Base-by-base conservation (phyloP, 2,329 filamentous ascomycete species). In the Trichoderma breve region DNA sequence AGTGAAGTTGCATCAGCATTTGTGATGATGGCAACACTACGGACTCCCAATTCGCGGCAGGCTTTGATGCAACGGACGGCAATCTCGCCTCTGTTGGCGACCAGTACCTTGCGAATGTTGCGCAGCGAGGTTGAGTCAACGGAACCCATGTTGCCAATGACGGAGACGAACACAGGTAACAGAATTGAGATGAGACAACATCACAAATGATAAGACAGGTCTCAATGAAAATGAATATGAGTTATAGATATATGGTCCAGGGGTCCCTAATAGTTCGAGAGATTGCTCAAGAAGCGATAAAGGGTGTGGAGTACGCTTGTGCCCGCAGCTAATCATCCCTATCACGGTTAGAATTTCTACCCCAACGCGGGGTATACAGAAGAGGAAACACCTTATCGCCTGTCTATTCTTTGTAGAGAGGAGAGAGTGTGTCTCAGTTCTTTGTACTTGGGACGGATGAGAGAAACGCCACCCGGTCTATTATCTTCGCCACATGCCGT, bases 51-150 rank as follows among this genome's bases (percentile, higher is more conserved):
- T 3, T 66, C 39, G 43, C 63, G 57, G 18, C 57, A 60, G 12
- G 63, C 43, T 39, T 66, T 66, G 43, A 90, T 89, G 51, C 94
- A 91, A 71, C 92, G 88, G 80, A 93, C 83, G 26, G 92, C 92
- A 75, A 93, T 93, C 77, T 93, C 91, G 73, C 91, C 92, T 74
- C 92, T 86, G 77, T 94, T 94, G 11, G 92, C 92, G 74, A 94
- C 92, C 28, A 66, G n/a, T 9, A 60, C 57, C n/a, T 34, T 60
- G 57, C 30, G 57, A 60, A 60, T 60, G 57, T 60, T 60, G 11
- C 28, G 28, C 18, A 60, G 30, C 28, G 57, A 60, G 6, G 57
- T 34, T 34, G 12, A 60, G 8, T 60, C 47, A 53, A 53, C 11
- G 21, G 47, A 53, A 3, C 47, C 47, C 47, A 53, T 53, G n/a